Evolutionary conservation across 169 alveolate species (phyloP).

Genomic region (Eimeria maxima): DNA sequence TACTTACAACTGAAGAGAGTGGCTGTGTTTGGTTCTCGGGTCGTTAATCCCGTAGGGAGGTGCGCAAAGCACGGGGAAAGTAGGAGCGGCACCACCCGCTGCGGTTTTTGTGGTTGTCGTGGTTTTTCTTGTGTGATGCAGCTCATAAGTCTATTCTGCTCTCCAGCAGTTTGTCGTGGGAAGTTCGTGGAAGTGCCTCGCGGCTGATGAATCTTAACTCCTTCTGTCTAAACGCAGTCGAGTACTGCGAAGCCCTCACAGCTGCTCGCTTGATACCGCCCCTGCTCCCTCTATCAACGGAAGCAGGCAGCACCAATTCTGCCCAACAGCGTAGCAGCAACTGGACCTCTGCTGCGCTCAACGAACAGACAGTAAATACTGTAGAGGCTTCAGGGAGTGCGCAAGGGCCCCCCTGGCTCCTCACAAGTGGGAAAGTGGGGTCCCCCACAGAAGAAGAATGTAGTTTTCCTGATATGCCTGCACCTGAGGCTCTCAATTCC

Average conservation of each 20-base stretch:
- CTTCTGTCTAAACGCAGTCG: not conserved
- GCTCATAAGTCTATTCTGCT: constrained; percentile 16
- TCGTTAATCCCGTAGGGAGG: not conserved
- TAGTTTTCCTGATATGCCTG: not conserved
- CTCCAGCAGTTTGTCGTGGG: constrained; percentile 63
- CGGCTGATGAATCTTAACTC: constrained; percentile 16
- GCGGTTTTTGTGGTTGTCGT: not conserved
- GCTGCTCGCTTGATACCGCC: not conserved
- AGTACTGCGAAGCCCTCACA: constrained; percentile 12
- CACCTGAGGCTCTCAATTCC: not conserved
- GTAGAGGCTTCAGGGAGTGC: not conserved
- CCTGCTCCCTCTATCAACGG: not conserved
- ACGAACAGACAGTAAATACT: not conserved
- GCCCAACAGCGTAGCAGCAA: not conserved
- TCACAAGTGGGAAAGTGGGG: not conserved
- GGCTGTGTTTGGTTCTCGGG: not conserved
- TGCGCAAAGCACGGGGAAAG: not conserved
- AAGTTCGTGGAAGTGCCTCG: constrained; percentile 27
- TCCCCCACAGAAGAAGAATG: not conserved
- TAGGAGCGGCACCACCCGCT: not conserved
- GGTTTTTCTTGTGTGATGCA: not conserved
- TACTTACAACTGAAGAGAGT: not conserved
- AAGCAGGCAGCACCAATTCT: not conserved
- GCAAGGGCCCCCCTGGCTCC: not conserved
- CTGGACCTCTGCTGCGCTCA: not conserved